Base-by-base conservation (phyloP, 1,139 yeast species). In the Cylindricascospora bacillispora region DNA sequence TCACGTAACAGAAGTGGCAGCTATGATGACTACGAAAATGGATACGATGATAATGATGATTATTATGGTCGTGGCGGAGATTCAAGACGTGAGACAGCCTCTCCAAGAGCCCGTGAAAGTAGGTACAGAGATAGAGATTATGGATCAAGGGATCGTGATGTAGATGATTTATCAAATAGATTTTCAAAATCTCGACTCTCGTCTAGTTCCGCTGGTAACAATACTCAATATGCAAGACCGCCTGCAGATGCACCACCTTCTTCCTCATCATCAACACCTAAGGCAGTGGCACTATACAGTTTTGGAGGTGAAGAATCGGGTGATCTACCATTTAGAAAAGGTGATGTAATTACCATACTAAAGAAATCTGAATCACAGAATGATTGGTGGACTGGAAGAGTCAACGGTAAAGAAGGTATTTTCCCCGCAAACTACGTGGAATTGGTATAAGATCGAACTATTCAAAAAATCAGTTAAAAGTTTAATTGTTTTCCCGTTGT, bases 341-440 rank as follows among this genome's bases (percentile, higher is more conserved):
- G 98, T 33, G 98, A 89, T 55, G 81, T 83, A n/a, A 81, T 89
- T 46, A 80, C 83, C 24, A 80, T 89, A 42, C 61, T 82, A 31
- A 82, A 85, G 55, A 82, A 79, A 54, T 73, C 93, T 10, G 85
- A 79, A 11, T 78, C 94, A 7, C 72, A 74, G 29, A 93, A 89
- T 53, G 98, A 89, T 52, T 89, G 98, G 98, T 89, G 98, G 98
- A 85, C 95, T 1, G 98, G 98, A 13, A 72, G 80, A 51, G 65
- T 75, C 36, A 80, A 79, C 45, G 92, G 93, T 4, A 59, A 59
- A 35, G 81, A 82, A 40, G 98, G 98, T 30, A 85, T 86, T 17
- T 89, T 89, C 66, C 98, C 98, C 6, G 98, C 98, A 2, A 89
- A 89, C 52, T 89, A 89, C 51, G 95, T 89, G 26, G 93, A 85